phyloP scores from a whole-genome alignment of 2,329 filamentous ascomycete genomes.

The Colletotrichum phormii region DNA sequence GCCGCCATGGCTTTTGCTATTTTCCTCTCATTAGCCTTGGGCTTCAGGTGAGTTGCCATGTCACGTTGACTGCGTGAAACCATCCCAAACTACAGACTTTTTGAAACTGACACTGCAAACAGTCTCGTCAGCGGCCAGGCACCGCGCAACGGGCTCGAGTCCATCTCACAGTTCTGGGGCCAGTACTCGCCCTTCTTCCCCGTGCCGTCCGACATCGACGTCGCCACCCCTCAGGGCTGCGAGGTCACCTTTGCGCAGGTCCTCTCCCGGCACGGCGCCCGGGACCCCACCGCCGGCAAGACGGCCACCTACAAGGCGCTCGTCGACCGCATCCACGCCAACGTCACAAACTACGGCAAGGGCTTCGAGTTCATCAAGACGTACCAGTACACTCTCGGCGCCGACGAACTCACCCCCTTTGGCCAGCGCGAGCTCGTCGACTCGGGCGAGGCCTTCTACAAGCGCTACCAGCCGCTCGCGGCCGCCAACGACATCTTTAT shows the following conservation, averaged over 20 bases:
- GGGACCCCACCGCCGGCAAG: constrained; percentile 81
- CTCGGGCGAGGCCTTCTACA: constrained; percentile 81
- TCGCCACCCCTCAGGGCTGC: constrained; percentile 74
- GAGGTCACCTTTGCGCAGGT: constrained; percentile 82
- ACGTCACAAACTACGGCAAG: constrained; percentile 66
- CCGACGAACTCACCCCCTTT: constrained; percentile 75
- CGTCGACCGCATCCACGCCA: constrained; percentile 73
- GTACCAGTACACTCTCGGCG: constrained; percentile 78
- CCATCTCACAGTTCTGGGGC: constrained; percentile 79
- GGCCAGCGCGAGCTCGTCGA: constrained; percentile 77
- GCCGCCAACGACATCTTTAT: constrained; percentile 73
- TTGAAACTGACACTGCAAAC: constrained; percentile 3
- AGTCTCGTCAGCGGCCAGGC: constrained; percentile 35
- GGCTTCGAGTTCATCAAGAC: constrained; percentile 77
- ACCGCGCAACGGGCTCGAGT: background rate
- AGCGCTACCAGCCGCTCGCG: constrained; percentile 75
- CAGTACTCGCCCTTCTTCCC: constrained; percentile 90
- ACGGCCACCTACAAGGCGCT: constrained; percentile 71
- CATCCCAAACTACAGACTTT: background rate
- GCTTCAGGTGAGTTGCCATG: constrained; percentile 21
- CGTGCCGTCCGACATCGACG: constrained; percentile 73
- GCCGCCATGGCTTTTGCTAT: constrained; percentile 37
- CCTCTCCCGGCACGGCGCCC: constrained; percentile 85
- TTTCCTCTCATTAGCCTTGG: constrained; percentile 4
- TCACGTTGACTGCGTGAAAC: background rate